Evolutionary conservation across 2,329 filamentous ascomycete species (phyloP).

Genomic region (Alternaria sp.): DNA sequence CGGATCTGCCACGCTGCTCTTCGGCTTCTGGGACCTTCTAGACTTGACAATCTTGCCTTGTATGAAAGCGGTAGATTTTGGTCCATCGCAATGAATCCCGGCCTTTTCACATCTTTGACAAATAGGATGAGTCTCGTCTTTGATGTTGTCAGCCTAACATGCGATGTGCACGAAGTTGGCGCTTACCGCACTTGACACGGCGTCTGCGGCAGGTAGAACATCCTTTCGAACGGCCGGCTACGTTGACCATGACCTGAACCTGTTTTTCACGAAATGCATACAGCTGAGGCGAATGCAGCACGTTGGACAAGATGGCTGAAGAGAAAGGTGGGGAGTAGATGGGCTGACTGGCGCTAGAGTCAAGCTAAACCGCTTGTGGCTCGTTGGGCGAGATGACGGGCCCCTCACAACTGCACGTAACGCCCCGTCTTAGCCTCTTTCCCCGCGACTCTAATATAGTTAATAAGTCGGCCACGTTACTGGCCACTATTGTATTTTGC

Average conservation of each 20-base stretch:
- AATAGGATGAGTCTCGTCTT: slow-evolving; percentile 40
- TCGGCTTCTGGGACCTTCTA: slow-evolving; percentile 26
- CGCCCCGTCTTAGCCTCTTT: background rate
- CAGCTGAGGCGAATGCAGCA: background rate
- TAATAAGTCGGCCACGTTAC: no score
- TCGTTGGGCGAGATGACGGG: slow-evolving; percentile 32
- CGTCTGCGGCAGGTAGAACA: slow-evolving; percentile 43
- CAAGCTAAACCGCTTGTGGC: slow-evolving; percentile 36
- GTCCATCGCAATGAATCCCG: slow-evolving; percentile 39
- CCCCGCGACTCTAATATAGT: background rate
- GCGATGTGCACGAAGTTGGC: slow-evolving; percentile 1
- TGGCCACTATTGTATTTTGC: background rate
- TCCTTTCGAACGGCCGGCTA: slow-evolving; percentile 45
- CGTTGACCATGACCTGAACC: slow-evolving; percentile 38
- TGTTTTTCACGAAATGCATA: slow-evolving; percentile 4
- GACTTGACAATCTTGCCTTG: slow-evolving; percentile 40
- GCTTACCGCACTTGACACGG: slow-evolving; percentile 46
- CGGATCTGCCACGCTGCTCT: background rate
- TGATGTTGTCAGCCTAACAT: slow-evolving; percentile 11
- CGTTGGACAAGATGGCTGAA: slow-evolving; percentile 14
- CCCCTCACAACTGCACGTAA: background rate
- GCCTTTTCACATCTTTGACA: slow-evolving; percentile 39
- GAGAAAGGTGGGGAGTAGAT: background rate
- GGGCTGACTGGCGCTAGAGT: slow-evolving; percentile 5
- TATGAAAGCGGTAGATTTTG: slow-evolving; percentile 36